These are phyloP conservation scores for Apostasia ramifera DNA, from an alignment of 106 monocot species.

Conservation along the genomic window DNA sequence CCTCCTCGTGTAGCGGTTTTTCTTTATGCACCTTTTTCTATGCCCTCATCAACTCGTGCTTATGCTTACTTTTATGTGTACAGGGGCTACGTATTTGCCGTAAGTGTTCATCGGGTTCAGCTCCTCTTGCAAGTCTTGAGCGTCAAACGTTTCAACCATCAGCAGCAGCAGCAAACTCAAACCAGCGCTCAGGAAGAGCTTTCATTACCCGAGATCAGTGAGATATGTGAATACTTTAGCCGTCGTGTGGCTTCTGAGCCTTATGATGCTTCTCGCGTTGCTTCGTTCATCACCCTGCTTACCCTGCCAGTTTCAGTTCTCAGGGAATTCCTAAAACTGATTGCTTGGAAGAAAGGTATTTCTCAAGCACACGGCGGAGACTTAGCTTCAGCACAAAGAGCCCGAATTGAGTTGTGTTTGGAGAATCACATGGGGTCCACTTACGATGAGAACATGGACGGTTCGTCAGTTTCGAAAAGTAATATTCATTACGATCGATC, in stretches of 20 bases:
- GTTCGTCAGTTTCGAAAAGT: constrained; percentile 45
- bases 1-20: too few species aligned
- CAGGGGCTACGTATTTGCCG: constrained; percentile 95
- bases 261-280: constrained; percentile 93
- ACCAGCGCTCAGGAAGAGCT: constrained; percentile 77
- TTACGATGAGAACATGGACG: constrained; percentile 31
- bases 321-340: constrained; percentile 86
- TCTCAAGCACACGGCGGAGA: constrained; percentile 72
- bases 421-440: constrained; percentile 74
- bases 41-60: too few species aligned
- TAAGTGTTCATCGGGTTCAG: constrained; percentile 94
- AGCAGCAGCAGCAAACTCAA: constrained; percentile 78
- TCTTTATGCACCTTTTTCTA: too few species aligned
- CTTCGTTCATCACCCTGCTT: constrained; percentile 96
- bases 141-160: constrained; percentile 84
- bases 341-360: constrained; percentile 88
- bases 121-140: constrained; percentile 93
- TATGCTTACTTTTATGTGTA: neutral
- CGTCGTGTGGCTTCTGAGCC: constrained; percentile 95
- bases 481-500: constrained; percentile 81
- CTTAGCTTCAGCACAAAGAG: constrained; percentile 58
- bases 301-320: constrained; percentile 81
- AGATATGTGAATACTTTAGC: constrained; percentile 97
- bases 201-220: constrained; percentile 60
- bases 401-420: constrained; percentile 80